Evolutionary conservation across 2,329 filamentous ascomycete genomes (phyloP).

Genomic region (Geoglossum cookeanum): DNA sequence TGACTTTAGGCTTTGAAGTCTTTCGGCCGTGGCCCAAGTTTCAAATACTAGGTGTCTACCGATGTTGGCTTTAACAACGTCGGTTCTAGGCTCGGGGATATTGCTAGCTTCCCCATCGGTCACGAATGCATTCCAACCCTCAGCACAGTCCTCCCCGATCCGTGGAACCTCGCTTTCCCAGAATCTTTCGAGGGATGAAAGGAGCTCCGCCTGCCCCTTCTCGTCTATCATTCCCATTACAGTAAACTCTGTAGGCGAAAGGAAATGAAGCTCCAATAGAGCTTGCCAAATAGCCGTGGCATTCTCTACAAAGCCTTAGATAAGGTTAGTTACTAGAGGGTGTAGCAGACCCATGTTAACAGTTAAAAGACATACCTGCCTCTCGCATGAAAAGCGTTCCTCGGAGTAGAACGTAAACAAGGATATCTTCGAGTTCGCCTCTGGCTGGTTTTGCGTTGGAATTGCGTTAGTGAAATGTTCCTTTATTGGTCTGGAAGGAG

Average conservation of each 20-base stretch:
- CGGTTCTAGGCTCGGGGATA: constrained; percentile 22
- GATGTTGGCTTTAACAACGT: constrained; percentile 12
- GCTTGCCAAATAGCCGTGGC: constrained; percentile 71
- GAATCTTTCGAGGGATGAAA: constrained; percentile 44
- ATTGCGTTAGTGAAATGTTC: neutral
- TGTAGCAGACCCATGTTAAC: neutral
- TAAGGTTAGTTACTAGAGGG: neutral
- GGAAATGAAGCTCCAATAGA: constrained; percentile 51
- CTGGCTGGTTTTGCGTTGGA: neutral
- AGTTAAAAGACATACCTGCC: constrained; percentile 24
- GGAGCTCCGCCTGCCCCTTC: constrained; percentile 9
- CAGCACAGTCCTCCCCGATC: constrained; percentile 52
- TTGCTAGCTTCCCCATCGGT: constrained; percentile 17
- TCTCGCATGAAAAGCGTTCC: constrained; percentile 57
- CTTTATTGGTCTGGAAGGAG: neutral
- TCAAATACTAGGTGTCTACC: constrained; percentile 17
- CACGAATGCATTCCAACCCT: constrained; percentile 46
- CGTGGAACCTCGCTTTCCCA: constrained; percentile 75
- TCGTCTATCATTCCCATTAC: constrained; percentile 10
- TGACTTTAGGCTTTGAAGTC: constrained; percentile 26
- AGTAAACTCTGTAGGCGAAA: constrained; percentile 26
- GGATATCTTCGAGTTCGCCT: constrained; percentile 17
- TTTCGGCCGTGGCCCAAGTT: constrained; percentile 35
- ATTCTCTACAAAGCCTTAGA: constrained; percentile 46
- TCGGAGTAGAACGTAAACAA: constrained; percentile 55